Conservation (phyloP, 495 filamentous ascomycete genomes). For the Tuber microsphaerosporum region DNA sequence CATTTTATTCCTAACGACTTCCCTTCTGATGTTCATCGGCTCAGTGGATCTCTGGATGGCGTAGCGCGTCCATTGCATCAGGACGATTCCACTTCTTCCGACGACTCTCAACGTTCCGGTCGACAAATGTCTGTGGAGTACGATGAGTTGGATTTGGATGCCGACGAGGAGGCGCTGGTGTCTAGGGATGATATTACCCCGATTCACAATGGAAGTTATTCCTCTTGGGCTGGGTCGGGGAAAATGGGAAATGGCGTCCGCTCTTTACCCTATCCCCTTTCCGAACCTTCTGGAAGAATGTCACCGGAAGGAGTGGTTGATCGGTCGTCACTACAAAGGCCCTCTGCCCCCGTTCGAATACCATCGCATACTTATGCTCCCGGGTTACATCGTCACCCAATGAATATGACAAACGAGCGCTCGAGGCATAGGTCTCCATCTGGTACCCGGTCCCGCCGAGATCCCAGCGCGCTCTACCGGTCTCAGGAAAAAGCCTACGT, state of each 20-base stretch:
- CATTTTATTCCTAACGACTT: neutral
- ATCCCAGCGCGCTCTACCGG: slow-evolving; percentile 71
- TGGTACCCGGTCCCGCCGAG: slow-evolving; percentile 53
- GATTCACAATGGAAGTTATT: slow-evolving; percentile 26
- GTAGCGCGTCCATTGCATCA: slow-evolving; percentile 18
- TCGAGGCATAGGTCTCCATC: slow-evolving; percentile 47
- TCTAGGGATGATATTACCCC: slow-evolving; percentile 29
- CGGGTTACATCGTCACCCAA: slow-evolving; percentile 54
- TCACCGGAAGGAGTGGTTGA: slow-evolving; percentile 38
- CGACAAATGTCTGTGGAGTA: slow-evolving; percentile 27
- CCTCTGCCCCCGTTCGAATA: slow-evolving; percentile 55
- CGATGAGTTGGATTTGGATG: slow-evolving; percentile 37
- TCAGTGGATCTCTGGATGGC: slow-evolving; percentile 28
- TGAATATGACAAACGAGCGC: slow-evolving; percentile 48
- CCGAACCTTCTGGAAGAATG: slow-evolving; percentile 36
- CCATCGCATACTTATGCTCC: slow-evolving; percentile 71
- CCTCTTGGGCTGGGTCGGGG: slow-evolving; percentile 23
- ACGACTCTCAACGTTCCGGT: slow-evolving; percentile 21
- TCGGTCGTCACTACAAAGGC: slow-evolving; percentile 50
- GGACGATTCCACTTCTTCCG: slow-evolving; percentile 23
- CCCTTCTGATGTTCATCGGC: slow-evolving; percentile 25
- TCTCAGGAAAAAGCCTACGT: slow-evolving; percentile 79
- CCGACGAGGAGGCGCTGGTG: slow-evolving; percentile 31
- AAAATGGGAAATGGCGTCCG: slow-evolving; percentile 26
- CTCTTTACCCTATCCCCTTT: slow-evolving; percentile 25